A percentile compares a stretch with the other conserved stretches of the same genome.
Evolutionary conservation across 2,329 filamentous ascomycete genomes (phyloP).

Genomic region (Madurella mycetomatis): DNA sequence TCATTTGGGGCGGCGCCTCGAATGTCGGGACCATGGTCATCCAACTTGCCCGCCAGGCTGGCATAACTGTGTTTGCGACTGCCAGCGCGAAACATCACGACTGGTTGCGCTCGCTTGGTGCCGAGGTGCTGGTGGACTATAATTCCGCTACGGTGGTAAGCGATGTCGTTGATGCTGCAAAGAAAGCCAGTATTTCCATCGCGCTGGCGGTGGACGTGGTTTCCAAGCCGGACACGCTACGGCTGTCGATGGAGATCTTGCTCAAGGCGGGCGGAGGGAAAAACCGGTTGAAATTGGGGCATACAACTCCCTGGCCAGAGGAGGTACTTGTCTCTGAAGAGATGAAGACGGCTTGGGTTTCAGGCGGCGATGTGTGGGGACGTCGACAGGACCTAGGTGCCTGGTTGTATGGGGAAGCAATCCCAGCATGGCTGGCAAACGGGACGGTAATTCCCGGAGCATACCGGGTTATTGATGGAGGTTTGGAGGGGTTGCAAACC

Average conservation of each 20-base stretch:
- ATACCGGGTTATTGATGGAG: slow-evolving; percentile 25
- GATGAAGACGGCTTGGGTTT: background rate
- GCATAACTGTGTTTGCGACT: background rate
- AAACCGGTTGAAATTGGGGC: background rate
- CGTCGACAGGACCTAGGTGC: background rate
- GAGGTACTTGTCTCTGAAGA: background rate
- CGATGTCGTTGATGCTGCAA: background rate
- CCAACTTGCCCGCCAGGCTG: slow-evolving; percentile 31
- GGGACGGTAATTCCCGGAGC: background rate
- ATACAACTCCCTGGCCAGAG: background rate
- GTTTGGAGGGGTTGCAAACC: slow-evolving; percentile 16
- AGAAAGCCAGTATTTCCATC: background rate
- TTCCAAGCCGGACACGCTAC: background rate
- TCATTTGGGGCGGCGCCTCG: slow-evolving; percentile 34
- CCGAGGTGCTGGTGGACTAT: slow-evolving; percentile 2
- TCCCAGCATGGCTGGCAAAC: slow-evolving; percentile 1
- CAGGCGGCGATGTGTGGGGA: background rate
- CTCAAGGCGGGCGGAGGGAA: background rate
- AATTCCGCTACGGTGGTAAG: background rate
- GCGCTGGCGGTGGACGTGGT: background rate
- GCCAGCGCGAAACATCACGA: slow-evolving; percentile 2
- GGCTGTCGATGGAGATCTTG: background rate
- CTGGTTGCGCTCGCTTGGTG: background rate
- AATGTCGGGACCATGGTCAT: slow-evolving; percentile 30
- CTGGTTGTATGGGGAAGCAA: slow-evolving; percentile 1